phyloP scores from a whole-genome alignment of 805 yeast genomes.

The Cephaloascus albidus region DNA sequence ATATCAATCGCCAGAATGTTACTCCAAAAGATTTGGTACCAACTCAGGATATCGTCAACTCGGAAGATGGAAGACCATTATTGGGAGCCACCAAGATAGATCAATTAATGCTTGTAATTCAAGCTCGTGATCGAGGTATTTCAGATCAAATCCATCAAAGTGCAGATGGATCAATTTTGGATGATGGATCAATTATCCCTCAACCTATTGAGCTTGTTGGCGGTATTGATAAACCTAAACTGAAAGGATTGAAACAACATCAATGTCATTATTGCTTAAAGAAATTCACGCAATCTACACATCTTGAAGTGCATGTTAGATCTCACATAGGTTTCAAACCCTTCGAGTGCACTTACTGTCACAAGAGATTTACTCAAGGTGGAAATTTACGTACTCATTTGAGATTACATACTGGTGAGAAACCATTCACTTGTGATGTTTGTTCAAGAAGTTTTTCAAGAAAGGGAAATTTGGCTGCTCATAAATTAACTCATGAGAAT shows the following conservation, averaged over 20 bases:
- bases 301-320: constrained; percentile 80
- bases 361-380: constrained; percentile 80
- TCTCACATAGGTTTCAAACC: constrained; percentile 86
- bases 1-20: no score
- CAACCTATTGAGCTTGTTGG: constrained; percentile 59
- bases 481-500: constrained; percentile 71
- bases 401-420: constrained; percentile 85
- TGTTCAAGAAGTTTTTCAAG: constrained; percentile 78
- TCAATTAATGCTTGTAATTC: constrained; percentile 83
- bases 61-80: constrained; percentile 60
- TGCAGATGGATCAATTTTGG: constrained; percentile 61
- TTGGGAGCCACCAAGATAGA: constrained; percentile 87
- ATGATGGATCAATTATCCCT: constrained; percentile 46
- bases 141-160: constrained; percentile 55
- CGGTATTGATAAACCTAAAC: constrained; percentile 61
- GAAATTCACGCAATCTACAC: constrained; percentile 82
- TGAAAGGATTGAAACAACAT: constrained; percentile 40
- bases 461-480: constrained; percentile 89
- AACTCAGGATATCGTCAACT: constrained; percentile 33
- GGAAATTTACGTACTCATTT: constrained; percentile 83
- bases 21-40: constrained; percentile 22
- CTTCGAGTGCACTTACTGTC: constrained; percentile 69
- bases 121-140: constrained; percentile 74
- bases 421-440: constrained; percentile 72
- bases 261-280: constrained; percentile 74